Evolutionary conservation across 1,284 basidiomycete species (phyloP), one percentile per base, ranked within the genome.

Genomic region (Sanghuangporus baumii): DNA sequence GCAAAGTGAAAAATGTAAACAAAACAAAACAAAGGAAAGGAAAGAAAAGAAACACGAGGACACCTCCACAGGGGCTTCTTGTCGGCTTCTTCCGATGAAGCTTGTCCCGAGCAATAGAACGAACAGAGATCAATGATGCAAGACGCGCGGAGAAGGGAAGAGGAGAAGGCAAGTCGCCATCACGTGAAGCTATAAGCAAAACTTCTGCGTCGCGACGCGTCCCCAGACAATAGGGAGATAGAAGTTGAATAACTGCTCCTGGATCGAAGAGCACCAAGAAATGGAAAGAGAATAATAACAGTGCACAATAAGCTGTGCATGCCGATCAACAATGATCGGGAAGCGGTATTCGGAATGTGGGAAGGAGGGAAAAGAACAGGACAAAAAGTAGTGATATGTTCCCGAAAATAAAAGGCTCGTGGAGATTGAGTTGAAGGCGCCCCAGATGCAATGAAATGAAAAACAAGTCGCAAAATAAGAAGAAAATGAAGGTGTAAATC

Each of bases 121-220:
- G 55, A 20, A 37, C 41, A 20, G 54, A 55, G 20, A 9, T 14
- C 11, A 31, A 50, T 26, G 14, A 60, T 4, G 38, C 7, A 52
- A 52, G 23, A 46, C 18, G 57, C 12, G 26, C 18, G 50, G 40
- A 40, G 51, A n/a, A 37, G 58, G 5, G 14, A 41, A 31, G 31
- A 59, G 41, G 12, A 38, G n/a, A 60, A 51, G 59, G 37, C 16
- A 41, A 54, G 50, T 52, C 59, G 47, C 47, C 37, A 23, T 60
- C 59, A 52, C 59, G 59, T 60, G 59, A 51, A 26, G 48, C 38
- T n/a, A 46, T 16, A 52, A 52, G 57, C 46, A 36, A 8, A 26
- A 38, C 26, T n/a, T 16, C 31, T 7, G 9, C 31, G 52, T 54
- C 31, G 31, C 31, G 52, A 37, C 55, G 40, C 55, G 55, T 7